Base-by-base conservation (phyloP, 2,329 filamentous ascomycete species). In the Ceratocystis ficicola region DNA sequence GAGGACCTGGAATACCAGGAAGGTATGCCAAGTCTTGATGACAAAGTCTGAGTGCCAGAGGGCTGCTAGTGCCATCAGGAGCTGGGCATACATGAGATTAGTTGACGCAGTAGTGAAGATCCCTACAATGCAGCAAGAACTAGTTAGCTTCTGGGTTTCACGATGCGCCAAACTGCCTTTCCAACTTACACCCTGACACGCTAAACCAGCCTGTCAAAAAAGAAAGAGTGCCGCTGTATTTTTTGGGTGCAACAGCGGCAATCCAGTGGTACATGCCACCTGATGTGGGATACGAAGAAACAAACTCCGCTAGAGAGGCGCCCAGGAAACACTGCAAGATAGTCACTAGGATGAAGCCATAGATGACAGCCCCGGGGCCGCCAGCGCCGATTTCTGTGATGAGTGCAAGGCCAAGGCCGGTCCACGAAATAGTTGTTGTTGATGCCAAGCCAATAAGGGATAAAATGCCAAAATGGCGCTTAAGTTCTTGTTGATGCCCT, bases 211-310 rank as follows among this genome's bases (percentile, higher is more conserved):
- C 67, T 5, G 65, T 68, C 15, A 66, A 44, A 61, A 66, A 66
- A 4, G 67, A 65, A 4, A 68, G 46, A 5, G 66, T 66, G 17
- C 67, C 64, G 30, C 50, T 59, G 12, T 64, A 61, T 36, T 48
- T 44, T 20, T 52, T 52, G 0, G 78, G 78, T 2, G 78, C 77
- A 30, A 80, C 74, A 0, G 76, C 77, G 5, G 77, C 78, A 48
- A 79, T 78, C 79, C 79, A 80, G 69, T 80, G 78, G 66, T 80
- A 81, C 77, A 79, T 79, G 55, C 78, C 78, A 25, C 78, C 79
- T 63, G 77, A 76, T 8, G 77, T 78, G 3, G 79, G 79, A 66
- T 79, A 79, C 1, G 76, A 76, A 2, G 77, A 79, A 7, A 79
- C 77, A 64, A 81, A 76, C 68, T 81, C 78, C 7, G 77, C 76